phyloP scores from a whole-genome alignment of 805 yeast genomes.

The Yamadazyma sp. region DNA sequence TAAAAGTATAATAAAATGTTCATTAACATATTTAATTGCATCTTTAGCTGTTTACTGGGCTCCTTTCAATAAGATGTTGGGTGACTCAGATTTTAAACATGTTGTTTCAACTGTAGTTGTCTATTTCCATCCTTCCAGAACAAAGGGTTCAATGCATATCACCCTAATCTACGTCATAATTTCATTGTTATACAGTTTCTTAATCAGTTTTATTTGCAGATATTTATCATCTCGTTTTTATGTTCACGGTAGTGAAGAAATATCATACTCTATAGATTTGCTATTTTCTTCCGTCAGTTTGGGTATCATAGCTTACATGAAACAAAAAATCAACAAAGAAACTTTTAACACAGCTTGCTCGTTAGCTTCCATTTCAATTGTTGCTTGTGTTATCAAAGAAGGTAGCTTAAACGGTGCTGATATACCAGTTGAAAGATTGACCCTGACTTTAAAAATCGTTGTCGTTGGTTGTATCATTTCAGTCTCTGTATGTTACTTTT shows the following conservation, averaged over 20 bases:
- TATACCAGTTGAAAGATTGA: slow-evolving; percentile 53
- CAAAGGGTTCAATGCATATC: slow-evolving; percentile 79
- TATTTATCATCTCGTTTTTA: slow-evolving; percentile 45
- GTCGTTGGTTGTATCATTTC: slow-evolving; percentile 58
- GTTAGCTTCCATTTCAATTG: slow-evolving; percentile 66
- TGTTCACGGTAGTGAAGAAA: slow-evolving; percentile 42
- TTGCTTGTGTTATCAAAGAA: slow-evolving; percentile 71
- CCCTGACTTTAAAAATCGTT: slow-evolving; percentile 56
- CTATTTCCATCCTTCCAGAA: slow-evolving; percentile 78
- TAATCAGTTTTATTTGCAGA: slow-evolving; percentile 52
- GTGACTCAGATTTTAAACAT: slow-evolving; percentile 72
- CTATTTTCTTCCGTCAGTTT: slow-evolving; percentile 51
- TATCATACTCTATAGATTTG: slow-evolving; percentile 54
- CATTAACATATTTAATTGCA: slow-evolving; percentile 71
- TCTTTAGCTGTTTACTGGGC: slow-evolving; percentile 67
- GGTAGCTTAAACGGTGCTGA: slow-evolving; percentile 59
- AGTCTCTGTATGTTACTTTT: slow-evolving; percentile 53
- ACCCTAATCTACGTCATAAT: slow-evolving; percentile 59
- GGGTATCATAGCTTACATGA: slow-evolving; percentile 66
- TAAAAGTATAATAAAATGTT: slow-evolving; percentile 54
- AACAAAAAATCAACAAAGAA: slow-evolving; percentile 61
- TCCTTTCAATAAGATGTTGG: slow-evolving; percentile 49
- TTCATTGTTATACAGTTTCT: slow-evolving; percentile 52
- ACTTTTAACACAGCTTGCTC: slow-evolving; percentile 83
- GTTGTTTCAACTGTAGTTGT: slow-evolving; percentile 80